Evolutionary conservation across 805 yeast species (phyloP).

Genomic region (Myxozyma neotropica): DNA sequence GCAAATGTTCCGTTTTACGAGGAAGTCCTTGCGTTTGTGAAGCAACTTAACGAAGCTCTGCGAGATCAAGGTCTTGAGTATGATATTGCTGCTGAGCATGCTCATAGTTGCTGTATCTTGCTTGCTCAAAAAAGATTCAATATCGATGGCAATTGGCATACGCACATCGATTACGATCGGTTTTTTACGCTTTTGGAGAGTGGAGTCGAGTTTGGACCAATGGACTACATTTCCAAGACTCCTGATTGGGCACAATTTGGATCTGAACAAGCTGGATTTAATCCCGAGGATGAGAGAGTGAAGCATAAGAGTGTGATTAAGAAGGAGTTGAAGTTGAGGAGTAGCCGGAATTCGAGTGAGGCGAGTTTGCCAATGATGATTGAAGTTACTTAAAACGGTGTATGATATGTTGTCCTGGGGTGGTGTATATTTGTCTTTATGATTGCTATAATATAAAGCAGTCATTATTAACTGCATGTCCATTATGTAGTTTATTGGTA

Average conservation of each 20-base stretch:
- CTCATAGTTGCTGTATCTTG: conserved; percentile 89
- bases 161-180: conserved; percentile 80
- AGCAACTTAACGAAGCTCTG: conserved; percentile 61
- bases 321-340: conserved; percentile 2
- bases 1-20: conserved; percentile 93
- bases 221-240: conserved; percentile 80
- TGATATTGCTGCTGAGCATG: conserved; percentile 91
- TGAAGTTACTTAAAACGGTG: not conserved
- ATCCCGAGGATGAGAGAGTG: conserved; percentile 76
- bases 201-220: conserved; percentile 69
- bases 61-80: conserved; percentile 68
- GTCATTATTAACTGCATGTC: too few species aligned
- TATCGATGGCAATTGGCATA: conserved; percentile 75
- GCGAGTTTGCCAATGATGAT: conserved; percentile 10
- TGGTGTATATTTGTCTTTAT: not conserved
- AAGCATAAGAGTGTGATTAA: conserved; percentile 28
- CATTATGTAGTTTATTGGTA: too few species aligned
- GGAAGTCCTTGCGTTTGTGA: conserved; percentile 79
- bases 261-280: conserved; percentile 80
- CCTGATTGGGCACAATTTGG: conserved; percentile 94
- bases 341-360: not conserved
- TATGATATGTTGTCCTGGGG: not conserved
- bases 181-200: conserved; percentile 70
- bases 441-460: not conserved
- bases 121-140: conserved; percentile 76